A percentile compares a stretch with the other conserved stretches of the same genome.
phyloP scores from a whole-genome alignment of 2,329 filamentous ascomycete species.

The Fusarium verticillioides region DNA sequence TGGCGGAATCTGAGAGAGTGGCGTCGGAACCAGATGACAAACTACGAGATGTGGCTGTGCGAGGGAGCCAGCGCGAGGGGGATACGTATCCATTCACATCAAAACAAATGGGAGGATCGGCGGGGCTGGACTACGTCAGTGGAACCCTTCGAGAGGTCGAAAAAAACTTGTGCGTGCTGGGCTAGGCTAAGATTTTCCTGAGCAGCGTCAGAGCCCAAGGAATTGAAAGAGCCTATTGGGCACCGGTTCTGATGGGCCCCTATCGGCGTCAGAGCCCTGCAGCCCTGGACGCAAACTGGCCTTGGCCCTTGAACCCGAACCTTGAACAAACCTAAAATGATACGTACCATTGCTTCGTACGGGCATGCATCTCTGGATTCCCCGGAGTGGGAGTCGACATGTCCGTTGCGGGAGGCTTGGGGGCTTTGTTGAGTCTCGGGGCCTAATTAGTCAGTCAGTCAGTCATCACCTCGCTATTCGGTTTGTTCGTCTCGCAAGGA shows the following conservation, averaged over 20 bases:
- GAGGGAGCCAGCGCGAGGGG: neutral
- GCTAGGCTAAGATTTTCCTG: slow-evolving; percentile 34
- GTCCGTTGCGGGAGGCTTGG: slow-evolving; percentile 23
- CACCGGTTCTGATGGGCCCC: slow-evolving; percentile 15
- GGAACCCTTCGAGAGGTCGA: slow-evolving; percentile 24
- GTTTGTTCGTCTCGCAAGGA: slow-evolving; percentile 9
- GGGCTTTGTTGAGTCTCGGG: slow-evolving; percentile 16
- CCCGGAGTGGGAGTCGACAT: slow-evolving; percentile 23
- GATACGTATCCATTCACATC: neutral
- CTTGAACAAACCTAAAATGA: slow-evolving; percentile 4
- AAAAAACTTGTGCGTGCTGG: slow-evolving; percentile 34
- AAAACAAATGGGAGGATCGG: slow-evolving; percentile 27
- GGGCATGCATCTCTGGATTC: slow-evolving; percentile 13
- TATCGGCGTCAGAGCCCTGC: slow-evolving; percentile 34
- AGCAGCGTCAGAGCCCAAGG: slow-evolving; percentile 24
- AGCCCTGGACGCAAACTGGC: slow-evolving; percentile 21
- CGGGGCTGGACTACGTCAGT: slow-evolving; percentile 43
- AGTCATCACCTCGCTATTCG: slow-evolving; percentile 10
- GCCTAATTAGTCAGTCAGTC: neutral
- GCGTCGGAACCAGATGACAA: slow-evolving; percentile 32
- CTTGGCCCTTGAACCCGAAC: slow-evolving; percentile 22
- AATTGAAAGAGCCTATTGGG: slow-evolving; percentile 39
- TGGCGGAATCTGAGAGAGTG: slow-evolving; percentile 39
- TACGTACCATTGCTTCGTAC: slow-evolving; percentile 18
- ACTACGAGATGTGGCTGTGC: slow-evolving; percentile 42